A percentile compares a stretch with the other conserved stretches of the same genome.
These are phyloP conservation scores for Pseudoturritis turrita DNA, from an alignment of 345 rosid genomes.

Conservation along the genomic window DNA sequence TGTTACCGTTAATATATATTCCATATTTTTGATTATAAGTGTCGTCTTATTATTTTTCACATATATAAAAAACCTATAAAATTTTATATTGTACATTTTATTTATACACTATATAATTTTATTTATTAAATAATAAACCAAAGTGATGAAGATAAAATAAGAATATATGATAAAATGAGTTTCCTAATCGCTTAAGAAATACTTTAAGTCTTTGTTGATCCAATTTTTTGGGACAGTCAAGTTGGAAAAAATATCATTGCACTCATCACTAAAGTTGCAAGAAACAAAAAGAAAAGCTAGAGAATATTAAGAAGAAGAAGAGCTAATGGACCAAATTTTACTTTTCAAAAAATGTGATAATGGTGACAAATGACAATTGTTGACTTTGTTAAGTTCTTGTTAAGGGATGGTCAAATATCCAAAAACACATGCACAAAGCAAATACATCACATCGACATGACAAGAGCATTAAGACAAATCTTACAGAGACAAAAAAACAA, in stretches of 20 bases:
- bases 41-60: no score
- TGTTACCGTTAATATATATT: no score
- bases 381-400: constrained; percentile 13
- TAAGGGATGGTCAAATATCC: constrained; percentile 26
- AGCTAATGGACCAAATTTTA: background rate
- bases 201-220: background rate
- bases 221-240: background rate
- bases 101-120: no score
- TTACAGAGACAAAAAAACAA: constrained; percentile 5
- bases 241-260: background rate
- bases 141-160: no score
- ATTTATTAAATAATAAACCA: no score
- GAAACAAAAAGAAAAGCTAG: background rate
- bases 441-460: constrained; percentile 23
- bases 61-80: no score
- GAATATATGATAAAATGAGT: background rate
- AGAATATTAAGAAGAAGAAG: no score
- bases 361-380: constrained; percentile 19
- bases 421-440: constrained; percentile 23
- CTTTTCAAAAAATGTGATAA: background rate
- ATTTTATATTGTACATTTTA: no score
- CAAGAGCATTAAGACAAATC: constrained; percentile 25
- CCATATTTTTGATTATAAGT: no score
- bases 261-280: background rate
- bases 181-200: background rate